Evolutionary conservation across 1,139 yeast species (phyloP), one percentile per base, ranked within the genome.

Genomic region (Pichia sp.): DNA sequence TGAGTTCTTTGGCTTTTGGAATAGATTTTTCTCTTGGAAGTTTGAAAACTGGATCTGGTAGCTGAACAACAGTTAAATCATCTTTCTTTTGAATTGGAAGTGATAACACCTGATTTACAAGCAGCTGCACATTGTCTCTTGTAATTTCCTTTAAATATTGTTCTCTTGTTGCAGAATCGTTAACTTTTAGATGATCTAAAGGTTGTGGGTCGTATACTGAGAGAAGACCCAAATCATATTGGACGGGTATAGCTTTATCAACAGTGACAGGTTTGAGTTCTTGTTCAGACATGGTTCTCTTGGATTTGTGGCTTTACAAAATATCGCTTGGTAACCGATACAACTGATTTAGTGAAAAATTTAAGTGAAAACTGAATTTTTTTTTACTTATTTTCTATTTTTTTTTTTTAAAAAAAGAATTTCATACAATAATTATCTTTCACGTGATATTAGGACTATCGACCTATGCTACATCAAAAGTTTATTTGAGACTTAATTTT

Each of bases 1-100:
- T 90, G 53, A 81, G 84, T 44, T 94, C 83, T 70, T 86, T 92
- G 48, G 86, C 80, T 68, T 88, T 88, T 47, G 98, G 99, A 56
- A 94, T 68, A 36, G 96, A 81, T 69, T 92, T 92, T 66, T 92
- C 99, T 71, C 99, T 79, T 46, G 99, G 99, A 54, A 92, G 73
- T 48, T 69, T 74, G 29, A 95, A 84, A 31, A 75, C 67, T 27
- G 97, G 95, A 44, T 80, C 92, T 27, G 98, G 98, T 49, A 92
- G 72, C 57, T 77, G 81, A 46, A 92, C 79, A 53, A 92, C 74
- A 5, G 96, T 83, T 77, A 90, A 80, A 27, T 77, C 75, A 31
- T 75, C 75, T 36, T 87, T 76, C 47, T 84, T 78, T 65, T 83
- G 85, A 44, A 88, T 77, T 36, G 98, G 98, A 47, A 90, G 76